These are phyloP conservation scores for Nannochloris sp. DNA, from an alignment of 139 green algal genomes.

Conservation along the genomic window DNA sequence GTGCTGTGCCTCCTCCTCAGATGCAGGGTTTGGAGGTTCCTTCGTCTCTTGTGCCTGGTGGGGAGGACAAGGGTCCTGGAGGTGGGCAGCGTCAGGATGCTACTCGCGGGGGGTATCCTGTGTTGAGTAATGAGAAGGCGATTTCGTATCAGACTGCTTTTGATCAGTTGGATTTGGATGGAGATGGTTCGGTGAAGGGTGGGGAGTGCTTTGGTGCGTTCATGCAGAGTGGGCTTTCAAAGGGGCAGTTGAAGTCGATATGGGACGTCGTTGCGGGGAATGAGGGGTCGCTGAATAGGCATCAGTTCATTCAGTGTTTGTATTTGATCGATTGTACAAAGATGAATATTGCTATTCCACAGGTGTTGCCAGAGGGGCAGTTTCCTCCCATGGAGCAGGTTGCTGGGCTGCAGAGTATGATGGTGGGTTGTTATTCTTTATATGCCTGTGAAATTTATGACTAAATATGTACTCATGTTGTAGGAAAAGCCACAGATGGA, in stretches of 20 bases:
- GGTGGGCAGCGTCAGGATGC: background rate
- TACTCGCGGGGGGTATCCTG: slow-evolving; percentile 26
- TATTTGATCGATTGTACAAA: slow-evolving; percentile 70
- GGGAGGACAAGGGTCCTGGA: background rate
- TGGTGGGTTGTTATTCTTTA: slow-evolving; percentile 6
- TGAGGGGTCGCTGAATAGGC: slow-evolving; percentile 39
- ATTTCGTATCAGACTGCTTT: slow-evolving; percentile 57
- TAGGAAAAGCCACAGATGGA: background rate
- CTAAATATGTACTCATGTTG: background rate
- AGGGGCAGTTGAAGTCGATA: slow-evolving; percentile 51
- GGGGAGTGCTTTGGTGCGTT: slow-evolving; percentile 70
- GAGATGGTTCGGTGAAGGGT: slow-evolving; percentile 60
- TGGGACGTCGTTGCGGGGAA: slow-evolving; percentile 61
- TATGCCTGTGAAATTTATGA: background rate
- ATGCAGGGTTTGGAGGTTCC: slow-evolving; percentile 24
- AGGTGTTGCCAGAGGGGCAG: slow-evolving; percentile 30
- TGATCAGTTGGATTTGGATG: slow-evolving; percentile 52
- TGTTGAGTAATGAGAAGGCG: slow-evolving; percentile 39
- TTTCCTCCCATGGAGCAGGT: slow-evolving; percentile 43
- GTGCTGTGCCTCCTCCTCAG: slow-evolving; percentile 15
- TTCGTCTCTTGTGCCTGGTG: background rate
- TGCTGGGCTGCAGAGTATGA: background rate
- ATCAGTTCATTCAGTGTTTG: slow-evolving; percentile 61
- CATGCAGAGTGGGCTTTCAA: slow-evolving; percentile 68
- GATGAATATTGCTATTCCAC: slow-evolving; percentile 32